phyloP scores from a whole-genome alignment of 2,329 filamentous ascomycete species.

The Verticillium isaacii region DNA sequence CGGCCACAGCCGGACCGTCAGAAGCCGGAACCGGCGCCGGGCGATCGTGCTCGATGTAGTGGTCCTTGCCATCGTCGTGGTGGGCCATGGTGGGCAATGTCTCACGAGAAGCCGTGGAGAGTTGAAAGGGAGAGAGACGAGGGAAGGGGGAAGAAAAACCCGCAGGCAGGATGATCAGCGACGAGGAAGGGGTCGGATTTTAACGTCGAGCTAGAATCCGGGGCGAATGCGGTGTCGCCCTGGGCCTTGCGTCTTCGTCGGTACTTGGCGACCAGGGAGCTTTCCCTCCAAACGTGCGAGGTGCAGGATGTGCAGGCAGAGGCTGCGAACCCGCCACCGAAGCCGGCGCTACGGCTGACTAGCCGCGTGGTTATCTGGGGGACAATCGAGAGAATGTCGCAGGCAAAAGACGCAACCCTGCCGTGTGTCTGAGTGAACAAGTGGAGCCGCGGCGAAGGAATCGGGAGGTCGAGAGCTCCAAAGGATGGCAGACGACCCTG shows the following conservation, averaged over 20 bases:
- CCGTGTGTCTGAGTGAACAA: background rate
- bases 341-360: background rate
- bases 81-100: slow-evolving; percentile 1
- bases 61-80: background rate
- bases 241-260: background rate
- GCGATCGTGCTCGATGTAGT: background rate
- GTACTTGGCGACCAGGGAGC: background rate
- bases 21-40: background rate
- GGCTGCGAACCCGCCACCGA: background rate
- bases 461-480: background rate
- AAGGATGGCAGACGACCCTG: background rate
- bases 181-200: background rate
- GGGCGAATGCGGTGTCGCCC: background rate
- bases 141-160: background rate
- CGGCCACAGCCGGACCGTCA: background rate
- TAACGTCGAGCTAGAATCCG: background rate
- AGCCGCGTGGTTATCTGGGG: background rate
- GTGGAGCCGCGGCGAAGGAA: background rate
- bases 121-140: background rate
- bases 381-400: background rate
- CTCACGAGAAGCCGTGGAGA: background rate
- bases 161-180: background rate
- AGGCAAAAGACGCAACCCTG: background rate
- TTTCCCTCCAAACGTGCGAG: background rate
- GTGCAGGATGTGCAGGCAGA: background rate